Conservation (phyloP, 352 stramenopile species). For the Blastocystis sp. region DNA sequence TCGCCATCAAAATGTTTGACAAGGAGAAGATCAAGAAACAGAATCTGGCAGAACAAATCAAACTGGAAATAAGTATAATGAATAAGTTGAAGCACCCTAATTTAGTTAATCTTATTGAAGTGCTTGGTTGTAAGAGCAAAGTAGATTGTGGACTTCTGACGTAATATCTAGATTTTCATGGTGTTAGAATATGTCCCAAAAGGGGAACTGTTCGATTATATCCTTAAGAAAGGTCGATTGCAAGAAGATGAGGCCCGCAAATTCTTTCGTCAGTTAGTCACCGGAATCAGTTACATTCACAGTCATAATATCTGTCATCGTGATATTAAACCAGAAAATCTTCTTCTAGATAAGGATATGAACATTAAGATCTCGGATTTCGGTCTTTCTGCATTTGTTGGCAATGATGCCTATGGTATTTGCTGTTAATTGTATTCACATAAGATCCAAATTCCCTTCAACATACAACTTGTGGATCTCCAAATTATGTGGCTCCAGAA, state of each 20-base stretch:
- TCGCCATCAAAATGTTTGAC: conserved; percentile 95
- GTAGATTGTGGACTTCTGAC: neutral
- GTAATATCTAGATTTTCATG: conserved; percentile 89
- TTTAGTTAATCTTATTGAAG: conserved; percentile 81
- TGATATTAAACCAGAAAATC: conserved; percentile 88
- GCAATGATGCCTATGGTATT: conserved; percentile 67
- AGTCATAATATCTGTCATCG: conserved; percentile 91
- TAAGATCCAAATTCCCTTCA: conserved; percentile 82
- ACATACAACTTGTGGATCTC: conserved; percentile 90
- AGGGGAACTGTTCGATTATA: conserved; percentile 94
- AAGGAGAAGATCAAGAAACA: conserved; percentile 97
- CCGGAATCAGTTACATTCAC: conserved; percentile 93
- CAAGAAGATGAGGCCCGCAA: conserved; percentile 91
- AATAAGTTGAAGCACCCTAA: conserved; percentile 85
- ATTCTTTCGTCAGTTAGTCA: conserved; percentile 96
- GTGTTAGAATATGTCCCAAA: conserved; percentile 75
- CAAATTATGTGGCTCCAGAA: conserved; percentile 91
- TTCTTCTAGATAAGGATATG: conserved; percentile 89
- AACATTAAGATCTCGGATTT: conserved; percentile 99
- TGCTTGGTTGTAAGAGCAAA: conserved; percentile 69
- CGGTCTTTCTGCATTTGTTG: conserved; percentile 87
- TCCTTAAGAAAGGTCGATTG: conserved; percentile 87
- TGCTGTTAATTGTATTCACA: neutral
- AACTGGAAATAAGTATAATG: conserved; percentile 97
- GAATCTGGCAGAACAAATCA: conserved; percentile 95